Evolutionary conservation across 768 basidiomycete species (phyloP), one percentile per base, ranked within the genome.

Genomic region (Naganishia friedmannii): DNA sequence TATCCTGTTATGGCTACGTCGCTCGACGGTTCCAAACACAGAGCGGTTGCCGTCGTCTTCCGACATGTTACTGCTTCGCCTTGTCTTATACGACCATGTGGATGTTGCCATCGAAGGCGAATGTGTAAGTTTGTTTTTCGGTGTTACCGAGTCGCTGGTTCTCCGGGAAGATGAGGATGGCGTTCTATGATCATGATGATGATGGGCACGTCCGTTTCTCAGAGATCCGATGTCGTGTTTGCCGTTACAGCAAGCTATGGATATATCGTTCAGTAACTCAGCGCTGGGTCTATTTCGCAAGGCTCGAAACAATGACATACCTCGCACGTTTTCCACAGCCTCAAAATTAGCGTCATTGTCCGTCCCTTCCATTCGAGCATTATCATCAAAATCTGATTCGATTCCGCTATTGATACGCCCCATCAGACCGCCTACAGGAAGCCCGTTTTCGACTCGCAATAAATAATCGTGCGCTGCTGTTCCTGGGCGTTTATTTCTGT

Each of bases 391-490:
- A 7, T 72, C 72, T 17, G 0, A 87, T 85, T 15, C 88, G 86
- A 39, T 69, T 34, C 26, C 81, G 76, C 15, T 77, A 79, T 65
- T 74, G 73, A 73, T 77, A 75, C 69, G 77, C 68, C 69, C 80
- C 79, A 76, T 80, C 78, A 55, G 80, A 78, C 23, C 71, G 37
- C 23, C 66, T 23, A 28, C 57, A 15, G 53, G 48, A 13, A 57
- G 46, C 10, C 68, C 67, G 9, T 46, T 76, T 67, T 81, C 79
- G 54, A 77, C 74, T 42, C 90, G 90, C 29, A 90, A 87, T 48
- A 95, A 84, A 75, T 93, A 97, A 77, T 97, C 94, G 12, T 89
- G 87, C 0, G 95, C 95, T 1, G 93, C 90, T 10, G 94, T 97
- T 13, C 92, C 93, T 2, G 88, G 86, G 8, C 93, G 88, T 79